Evolutionary conservation across 345 rosid genomes (phyloP), one percentile per base, ranked within the genome.

Genomic region (Abelmoschus esculentus): DNA sequence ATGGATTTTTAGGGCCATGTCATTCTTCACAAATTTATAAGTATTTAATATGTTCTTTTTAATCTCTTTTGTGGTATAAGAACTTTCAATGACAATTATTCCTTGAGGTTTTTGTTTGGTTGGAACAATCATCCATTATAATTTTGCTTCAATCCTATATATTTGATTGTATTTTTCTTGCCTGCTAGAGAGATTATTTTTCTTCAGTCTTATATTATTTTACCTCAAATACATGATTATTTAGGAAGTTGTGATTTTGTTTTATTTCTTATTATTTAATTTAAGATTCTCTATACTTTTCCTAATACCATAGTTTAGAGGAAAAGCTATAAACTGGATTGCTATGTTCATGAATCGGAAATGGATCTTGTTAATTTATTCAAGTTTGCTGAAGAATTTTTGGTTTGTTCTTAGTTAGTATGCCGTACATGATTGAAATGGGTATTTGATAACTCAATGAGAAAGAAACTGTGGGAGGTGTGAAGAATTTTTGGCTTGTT

Each of bases 21-120:
- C 42, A 46, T 49, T 52, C 58, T 61, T 74, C 40, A 52, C 70
- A 66, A 61, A 69, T 70, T 69, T 36, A 29, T 59, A 13, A 53
- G 28, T 56, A n/a, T 76, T 74, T 74, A 57, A 53, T 61, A 36
- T 70, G 11, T 69, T 40, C 18, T 57, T 70, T 68, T 58, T 70
- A 36, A 19, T 22, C 13, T 3, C 26, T 46, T 58, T 69, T 57
- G 66, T 72, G 36, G 69, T 56, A 71, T 61, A 66, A 76, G 73
- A 76, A 60, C 76, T 70, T 68, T 76, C 42, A 13, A 18, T 68
- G 63, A 72, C 70, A 56, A 2, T 60, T 76, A 73, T 64, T 71
- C 56, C 32, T 18, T 65, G 70, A 60, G 75, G 69, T 58, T 68
- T 70, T 72, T 74, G 26, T 47, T 38, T 55, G 44, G 59, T 38